These are phyloP conservation scores for Diacronema lutheri DNA, from an alignment of 78 protist species.

Conservation along the genomic window DNA sequence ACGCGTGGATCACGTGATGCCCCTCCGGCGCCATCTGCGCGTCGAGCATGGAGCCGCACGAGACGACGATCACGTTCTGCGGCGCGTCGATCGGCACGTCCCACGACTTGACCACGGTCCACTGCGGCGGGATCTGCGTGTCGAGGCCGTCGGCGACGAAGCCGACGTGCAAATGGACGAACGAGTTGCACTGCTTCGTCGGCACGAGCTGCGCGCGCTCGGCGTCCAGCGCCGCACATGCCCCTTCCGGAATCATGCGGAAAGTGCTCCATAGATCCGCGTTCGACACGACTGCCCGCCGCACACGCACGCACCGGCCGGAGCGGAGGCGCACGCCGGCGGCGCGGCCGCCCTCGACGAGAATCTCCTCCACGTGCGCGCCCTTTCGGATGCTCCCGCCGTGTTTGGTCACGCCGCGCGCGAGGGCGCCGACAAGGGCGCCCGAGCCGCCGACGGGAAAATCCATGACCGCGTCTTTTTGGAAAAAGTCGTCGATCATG, in stretches of 20 bases:
- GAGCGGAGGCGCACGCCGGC: slow-evolving; percentile 5
- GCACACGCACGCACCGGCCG: background rate
- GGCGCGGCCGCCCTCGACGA: slow-evolving; percentile 12
- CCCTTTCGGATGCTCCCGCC: background rate
- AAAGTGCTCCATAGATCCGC: background rate
- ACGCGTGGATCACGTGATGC: slow-evolving; percentile 3
- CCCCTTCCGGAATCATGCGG: background rate
- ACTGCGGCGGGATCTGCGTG: background rate
- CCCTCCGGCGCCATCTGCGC: slow-evolving; percentile 4
- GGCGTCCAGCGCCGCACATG: background rate
- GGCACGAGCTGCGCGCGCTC: background rate
- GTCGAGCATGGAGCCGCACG: background rate
- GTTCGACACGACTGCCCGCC: slow-evolving; percentile 15
- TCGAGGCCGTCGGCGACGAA: background rate
- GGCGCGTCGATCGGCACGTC: slow-evolving; percentile 7
- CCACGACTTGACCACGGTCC: slow-evolving; percentile 15
- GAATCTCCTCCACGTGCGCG: background rate
- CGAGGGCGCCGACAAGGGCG: slow-evolving; percentile 23
- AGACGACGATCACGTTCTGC: slow-evolving; percentile 11
- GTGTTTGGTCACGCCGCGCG: slow-evolving; percentile 21
- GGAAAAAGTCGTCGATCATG: background rate
- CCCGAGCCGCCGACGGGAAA: slow-evolving; percentile 28
- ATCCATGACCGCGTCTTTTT: slow-evolving; percentile 4
- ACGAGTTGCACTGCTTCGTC: background rate
- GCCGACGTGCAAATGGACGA: slow-evolving; percentile 16